Evolutionary conservation across 805 yeast species (phyloP).

Genomic region (Nakazawaea wyomingensis): DNA sequence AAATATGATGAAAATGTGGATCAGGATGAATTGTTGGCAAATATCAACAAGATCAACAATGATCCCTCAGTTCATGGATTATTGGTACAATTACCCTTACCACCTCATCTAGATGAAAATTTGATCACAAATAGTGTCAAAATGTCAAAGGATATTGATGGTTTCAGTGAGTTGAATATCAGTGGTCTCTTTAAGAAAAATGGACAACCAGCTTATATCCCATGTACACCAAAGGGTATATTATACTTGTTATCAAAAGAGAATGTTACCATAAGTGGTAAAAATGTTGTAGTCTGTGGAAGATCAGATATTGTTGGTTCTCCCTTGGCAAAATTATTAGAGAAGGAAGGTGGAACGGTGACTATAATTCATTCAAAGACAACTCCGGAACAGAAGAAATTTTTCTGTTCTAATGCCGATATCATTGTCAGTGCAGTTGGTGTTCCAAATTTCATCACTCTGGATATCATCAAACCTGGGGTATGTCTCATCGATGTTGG

Average conservation of each 20-base stretch:
- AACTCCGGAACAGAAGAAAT: conserved; percentile 40
- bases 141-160: conserved; percentile 75
- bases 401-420: conserved; percentile 56
- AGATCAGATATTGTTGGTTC: conserved; percentile 84
- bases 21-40: conserved; percentile 49
- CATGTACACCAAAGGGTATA: conserved; percentile 84
- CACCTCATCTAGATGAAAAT: conserved; percentile 63
- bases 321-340: conserved; percentile 69
- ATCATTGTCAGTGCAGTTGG: conserved; percentile 79
- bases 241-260: conserved; percentile 57
- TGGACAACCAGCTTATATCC: conserved; percentile 66
- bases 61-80: conserved; percentile 64
- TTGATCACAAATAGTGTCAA: conserved; percentile 61
- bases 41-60: conserved; percentile 52
- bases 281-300: conserved; percentile 78
- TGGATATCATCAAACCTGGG: conserved; percentile 67
- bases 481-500: conserved; percentile 80
- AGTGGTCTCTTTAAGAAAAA: conserved; percentile 74
- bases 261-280: conserved; percentile 52
- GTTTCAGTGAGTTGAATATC: conserved; percentile 71
- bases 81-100: conserved; percentile 73
- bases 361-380: conserved; percentile 71
- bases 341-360: conserved; percentile 70
- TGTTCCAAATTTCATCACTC: conserved; percentile 61
- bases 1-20: conserved; percentile 52